Evolutionary conservation across 1,284 basidiomycete genomes (phyloP).

Genomic region (Microbotryum intermedium): DNA sequence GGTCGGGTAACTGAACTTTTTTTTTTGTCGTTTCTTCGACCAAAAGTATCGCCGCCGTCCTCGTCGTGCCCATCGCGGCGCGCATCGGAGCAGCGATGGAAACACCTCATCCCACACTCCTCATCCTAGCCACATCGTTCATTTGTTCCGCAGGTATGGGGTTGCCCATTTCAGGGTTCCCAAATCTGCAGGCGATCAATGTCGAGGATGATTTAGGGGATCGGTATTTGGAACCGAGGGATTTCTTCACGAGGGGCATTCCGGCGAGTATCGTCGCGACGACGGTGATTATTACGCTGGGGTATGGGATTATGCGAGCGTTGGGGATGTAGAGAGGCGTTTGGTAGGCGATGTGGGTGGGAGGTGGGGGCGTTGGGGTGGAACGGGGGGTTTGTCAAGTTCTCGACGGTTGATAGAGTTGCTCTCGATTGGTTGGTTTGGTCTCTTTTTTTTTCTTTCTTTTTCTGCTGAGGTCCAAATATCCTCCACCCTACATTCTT

Average conservation of each 20-base stretch:
- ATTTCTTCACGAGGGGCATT: conserved; percentile 89
- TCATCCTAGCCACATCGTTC: conserved; percentile 82
- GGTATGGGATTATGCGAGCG: conserved; percentile 63
- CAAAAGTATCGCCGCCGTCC: conserved; percentile 69
- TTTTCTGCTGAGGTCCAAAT: too few relatives aligned
- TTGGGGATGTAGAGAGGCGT: conserved; percentile 42
- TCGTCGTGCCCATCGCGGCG: conserved; percentile 90
- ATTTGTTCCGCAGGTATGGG: conserved; percentile 97
- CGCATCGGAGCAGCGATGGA: conserved; percentile 74
- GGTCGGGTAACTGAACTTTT: not conserved
- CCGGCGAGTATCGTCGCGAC: conserved; percentile 82
- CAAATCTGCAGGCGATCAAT: conserved; percentile 71
- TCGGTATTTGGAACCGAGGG: conserved; percentile 45
- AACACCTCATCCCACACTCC: conserved; percentile 59
- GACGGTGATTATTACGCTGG: conserved; percentile 67
- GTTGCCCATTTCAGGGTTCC: conserved; percentile 94
- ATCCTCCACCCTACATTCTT: too few relatives aligned
- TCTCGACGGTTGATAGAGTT: too few relatives aligned
- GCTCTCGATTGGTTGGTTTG: too few relatives aligned
- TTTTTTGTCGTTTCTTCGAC: not conserved
- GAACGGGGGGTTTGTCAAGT: too few relatives aligned
- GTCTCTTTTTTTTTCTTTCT: too few relatives aligned
- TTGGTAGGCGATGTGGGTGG: too few relatives aligned
- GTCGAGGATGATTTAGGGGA: conserved; percentile 94
- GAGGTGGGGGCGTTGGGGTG: too few relatives aligned